phyloP scores from a whole-genome alignment of 768 basidiomycete genomes.

The Chalciporus pseudorubinellus region DNA sequence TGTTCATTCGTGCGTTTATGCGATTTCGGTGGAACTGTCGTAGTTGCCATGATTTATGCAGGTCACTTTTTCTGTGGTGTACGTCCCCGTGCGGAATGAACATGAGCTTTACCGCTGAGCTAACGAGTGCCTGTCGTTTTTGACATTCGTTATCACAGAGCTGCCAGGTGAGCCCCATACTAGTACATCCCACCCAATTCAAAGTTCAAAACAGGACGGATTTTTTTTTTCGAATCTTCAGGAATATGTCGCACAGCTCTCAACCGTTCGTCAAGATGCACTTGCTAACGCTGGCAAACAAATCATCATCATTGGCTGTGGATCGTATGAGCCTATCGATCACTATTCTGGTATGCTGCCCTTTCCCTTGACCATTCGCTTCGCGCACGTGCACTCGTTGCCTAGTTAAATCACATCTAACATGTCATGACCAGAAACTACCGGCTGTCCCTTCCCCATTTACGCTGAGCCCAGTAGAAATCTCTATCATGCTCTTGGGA shows the following conservation, averaged over 20 bases:
- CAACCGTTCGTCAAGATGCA: constrained; percentile 38
- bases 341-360: constrained; percentile 43
- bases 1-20: constrained; percentile 54
- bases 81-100: constrained; percentile 20
- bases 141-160: constrained; percentile 22
- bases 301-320: constrained; percentile 59
- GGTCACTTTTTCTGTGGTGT: constrained; percentile 62
- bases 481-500: constrained; percentile 59
- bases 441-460: constrained; percentile 45
- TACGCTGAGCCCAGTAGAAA: constrained; percentile 64
- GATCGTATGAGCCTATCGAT: constrained; percentile 50
- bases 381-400: background rate
- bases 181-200: too few species aligned
- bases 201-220: background rate
- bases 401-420: background rate
- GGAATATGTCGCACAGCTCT: constrained; percentile 50
- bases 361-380: background rate
- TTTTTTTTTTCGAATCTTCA: constrained; percentile 24
- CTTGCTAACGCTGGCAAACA: constrained; percentile 40
- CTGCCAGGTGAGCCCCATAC: constrained; percentile 47
- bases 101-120: background rate
- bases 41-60: background rate
- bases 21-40: background rate
- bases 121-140: background rate
- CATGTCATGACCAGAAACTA: constrained; percentile 38